Evolutionary conservation across 2,329 filamentous ascomycete genomes (phyloP).

Genomic region (Stachybotrys elegans): DNA sequence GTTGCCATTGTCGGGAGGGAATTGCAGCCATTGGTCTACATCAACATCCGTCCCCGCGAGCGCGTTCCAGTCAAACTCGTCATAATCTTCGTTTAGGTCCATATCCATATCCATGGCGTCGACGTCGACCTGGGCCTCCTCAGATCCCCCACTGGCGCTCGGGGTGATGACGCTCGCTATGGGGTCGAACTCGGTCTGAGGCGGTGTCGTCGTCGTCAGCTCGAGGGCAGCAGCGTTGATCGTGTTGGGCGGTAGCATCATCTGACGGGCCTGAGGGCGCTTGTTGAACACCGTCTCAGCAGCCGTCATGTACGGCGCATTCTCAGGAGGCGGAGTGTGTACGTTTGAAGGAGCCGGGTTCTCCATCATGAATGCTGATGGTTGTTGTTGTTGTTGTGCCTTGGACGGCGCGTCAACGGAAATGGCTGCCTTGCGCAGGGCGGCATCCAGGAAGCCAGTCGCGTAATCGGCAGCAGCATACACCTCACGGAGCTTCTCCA

Average conservation of each 20-base stretch:
- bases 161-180: constrained; percentile 34
- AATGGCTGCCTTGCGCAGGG: constrained; percentile 81
- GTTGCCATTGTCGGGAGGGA: constrained; percentile 43
- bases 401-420: constrained; percentile 46
- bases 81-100: constrained; percentile 33
- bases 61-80: constrained; percentile 49
- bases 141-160: constrained; percentile 38
- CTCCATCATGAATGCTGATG: constrained; percentile 22
- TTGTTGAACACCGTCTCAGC: constrained; percentile 33
- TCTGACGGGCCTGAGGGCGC: constrained; percentile 17
- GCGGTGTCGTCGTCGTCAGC: constrained; percentile 34
- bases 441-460: constrained; percentile 90
- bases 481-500: constrained; percentile 80
- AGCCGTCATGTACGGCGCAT: constrained; percentile 36
- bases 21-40: constrained; percentile 56
- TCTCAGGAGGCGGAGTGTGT: constrained; percentile 51
- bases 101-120: constrained; percentile 41
- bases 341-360: constrained; percentile 28
- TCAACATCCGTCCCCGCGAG: constrained; percentile 49
- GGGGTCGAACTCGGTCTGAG: constrained; percentile 39
- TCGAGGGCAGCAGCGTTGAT: constrained; percentile 30
- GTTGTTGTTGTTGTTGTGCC: too few relatives aligned
- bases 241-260: constrained; percentile 31
- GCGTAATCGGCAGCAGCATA: constrained; percentile 95
- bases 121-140: constrained; percentile 29